phyloP scores from a whole-genome alignment of 1,284 basidiomycete genomes.

The Blastosporella zonata region DNA sequence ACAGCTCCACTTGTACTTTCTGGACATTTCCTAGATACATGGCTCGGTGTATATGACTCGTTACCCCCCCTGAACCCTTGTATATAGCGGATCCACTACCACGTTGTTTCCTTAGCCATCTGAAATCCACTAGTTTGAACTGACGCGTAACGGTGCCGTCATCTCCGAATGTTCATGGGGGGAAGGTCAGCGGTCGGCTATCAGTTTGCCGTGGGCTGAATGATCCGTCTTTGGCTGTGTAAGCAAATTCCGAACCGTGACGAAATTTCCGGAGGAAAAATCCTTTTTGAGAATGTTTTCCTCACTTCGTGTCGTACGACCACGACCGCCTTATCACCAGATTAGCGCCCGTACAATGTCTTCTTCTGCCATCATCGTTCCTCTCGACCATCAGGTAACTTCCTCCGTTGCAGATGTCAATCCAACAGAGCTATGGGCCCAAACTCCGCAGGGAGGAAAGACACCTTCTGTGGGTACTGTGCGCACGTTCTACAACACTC shows the following conservation, averaged over 20 bases:
- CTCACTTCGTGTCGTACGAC: conserved; percentile 25
- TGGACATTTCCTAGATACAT: neutral
- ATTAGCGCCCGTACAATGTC: conserved; percentile 31
- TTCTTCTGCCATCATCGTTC: conserved; percentile 31
- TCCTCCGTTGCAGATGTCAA: conserved; percentile 28
- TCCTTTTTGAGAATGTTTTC: conserved; percentile 17
- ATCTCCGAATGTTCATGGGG: neutral
- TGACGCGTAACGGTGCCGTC: neutral
- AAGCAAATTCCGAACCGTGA: conserved; percentile 12
- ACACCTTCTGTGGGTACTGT: conserved; percentile 60
- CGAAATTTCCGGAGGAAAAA: conserved; percentile 2
- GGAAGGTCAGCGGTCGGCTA: neutral
- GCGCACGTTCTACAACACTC: conserved; percentile 60
- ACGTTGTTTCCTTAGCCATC: neutral
- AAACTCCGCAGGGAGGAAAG: conserved; percentile 43
- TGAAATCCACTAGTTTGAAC: too few species aligned
- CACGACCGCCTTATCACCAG: conserved; percentile 26
- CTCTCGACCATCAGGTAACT: conserved; percentile 30
- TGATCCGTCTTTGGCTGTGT: conserved; percentile 8
- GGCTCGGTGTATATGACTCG: conserved; percentile 1
- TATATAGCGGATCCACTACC: neutral
- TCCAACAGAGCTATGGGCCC: conserved; percentile 34
- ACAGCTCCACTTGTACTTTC: conserved; percentile 4
- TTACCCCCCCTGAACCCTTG: neutral
- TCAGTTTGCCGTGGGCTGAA: neutral